phyloP scores from a whole-genome alignment of 805 yeast species.

The Wickerhamiella sorbophila region DNA sequence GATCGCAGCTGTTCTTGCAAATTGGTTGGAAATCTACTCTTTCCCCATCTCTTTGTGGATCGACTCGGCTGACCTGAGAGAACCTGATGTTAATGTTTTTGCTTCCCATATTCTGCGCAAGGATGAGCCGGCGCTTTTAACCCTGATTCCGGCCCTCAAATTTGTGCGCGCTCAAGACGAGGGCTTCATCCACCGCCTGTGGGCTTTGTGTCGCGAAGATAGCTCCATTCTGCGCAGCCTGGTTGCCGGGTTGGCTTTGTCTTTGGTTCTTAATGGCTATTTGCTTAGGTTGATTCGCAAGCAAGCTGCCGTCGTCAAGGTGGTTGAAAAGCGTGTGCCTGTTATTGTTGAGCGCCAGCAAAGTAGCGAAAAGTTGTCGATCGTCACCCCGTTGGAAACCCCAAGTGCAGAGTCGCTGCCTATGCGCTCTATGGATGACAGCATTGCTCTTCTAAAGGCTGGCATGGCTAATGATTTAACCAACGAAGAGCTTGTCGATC shows the following conservation, averaged over 20 bases:
- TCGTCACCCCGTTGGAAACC: constrained; percentile 3
- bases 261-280: constrained; percentile 70
- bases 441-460: constrained; percentile 45
- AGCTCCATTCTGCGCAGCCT: constrained; percentile 29
- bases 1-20: constrained; percentile 23
- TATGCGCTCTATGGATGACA: constrained; percentile 37
- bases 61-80: constrained; percentile 12
- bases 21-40: constrained; percentile 24
- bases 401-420: constrained; percentile 5
- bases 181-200: constrained; percentile 10
- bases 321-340: constrained; percentile 24
- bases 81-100: constrained; percentile 9
- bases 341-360: constrained; percentile 17
- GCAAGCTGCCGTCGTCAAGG: constrained; percentile 18
- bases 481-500: constrained; percentile 58
- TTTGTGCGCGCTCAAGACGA: constrained; percentile 18
- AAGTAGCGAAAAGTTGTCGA: constrained; percentile 13
- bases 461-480: constrained; percentile 55
- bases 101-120: constrained; percentile 9
- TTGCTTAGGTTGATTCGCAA: constrained; percentile 61
- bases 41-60: constrained; percentile 24
- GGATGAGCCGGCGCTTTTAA: constrained; percentile 19
- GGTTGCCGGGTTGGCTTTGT: constrained; percentile 55
- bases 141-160: constrained; percentile 28
- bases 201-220: constrained; percentile 6